Percentiles rank a stretch among this genome's conserved stretches.
phyloP scores from a whole-genome alignment of 1,139 yeast genomes.

The Pichia sp. region DNA sequence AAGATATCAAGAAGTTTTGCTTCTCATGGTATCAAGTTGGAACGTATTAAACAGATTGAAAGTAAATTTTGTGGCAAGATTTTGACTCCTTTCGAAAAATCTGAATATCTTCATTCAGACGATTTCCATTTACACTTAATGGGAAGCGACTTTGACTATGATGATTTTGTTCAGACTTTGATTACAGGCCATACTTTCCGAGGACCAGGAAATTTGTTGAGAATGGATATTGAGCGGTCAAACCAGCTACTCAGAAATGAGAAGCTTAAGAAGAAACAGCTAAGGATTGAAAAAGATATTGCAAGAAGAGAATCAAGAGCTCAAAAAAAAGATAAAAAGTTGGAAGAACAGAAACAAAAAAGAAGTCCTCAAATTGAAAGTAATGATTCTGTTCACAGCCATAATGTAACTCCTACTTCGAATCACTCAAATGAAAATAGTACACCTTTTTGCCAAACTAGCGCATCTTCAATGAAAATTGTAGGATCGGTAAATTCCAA shows the following conservation, averaged over 20 bases:
- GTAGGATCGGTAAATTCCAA: neutral
- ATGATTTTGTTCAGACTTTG: constrained; percentile 6
- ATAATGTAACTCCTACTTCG: neutral
- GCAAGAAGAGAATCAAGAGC: neutral
- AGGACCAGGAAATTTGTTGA: neutral
- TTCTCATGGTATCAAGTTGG: neutral
- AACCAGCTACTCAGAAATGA: neutral
- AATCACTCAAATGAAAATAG: neutral
- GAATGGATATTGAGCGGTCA: neutral
- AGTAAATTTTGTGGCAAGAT: neutral
- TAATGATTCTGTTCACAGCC: neutral
- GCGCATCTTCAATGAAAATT: neutral
- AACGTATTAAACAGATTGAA: neutral
- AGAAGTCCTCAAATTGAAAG: neutral
- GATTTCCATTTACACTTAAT: constrained; percentile 8
- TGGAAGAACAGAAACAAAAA: neutral
- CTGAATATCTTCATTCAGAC: constrained; percentile 8
- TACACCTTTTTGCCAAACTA: neutral
- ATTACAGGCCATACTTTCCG: constrained; percentile 5
- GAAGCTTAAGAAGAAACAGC: neutral
- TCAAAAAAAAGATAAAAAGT: neutral
- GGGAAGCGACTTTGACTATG: neutral
- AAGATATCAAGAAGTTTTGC: neutral
- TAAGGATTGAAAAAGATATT: neutral
- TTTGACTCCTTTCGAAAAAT: neutral